Conservation (phyloP, 2,329 filamentous ascomycete species). For the Ceratocystis diversiconidia region DNA sequence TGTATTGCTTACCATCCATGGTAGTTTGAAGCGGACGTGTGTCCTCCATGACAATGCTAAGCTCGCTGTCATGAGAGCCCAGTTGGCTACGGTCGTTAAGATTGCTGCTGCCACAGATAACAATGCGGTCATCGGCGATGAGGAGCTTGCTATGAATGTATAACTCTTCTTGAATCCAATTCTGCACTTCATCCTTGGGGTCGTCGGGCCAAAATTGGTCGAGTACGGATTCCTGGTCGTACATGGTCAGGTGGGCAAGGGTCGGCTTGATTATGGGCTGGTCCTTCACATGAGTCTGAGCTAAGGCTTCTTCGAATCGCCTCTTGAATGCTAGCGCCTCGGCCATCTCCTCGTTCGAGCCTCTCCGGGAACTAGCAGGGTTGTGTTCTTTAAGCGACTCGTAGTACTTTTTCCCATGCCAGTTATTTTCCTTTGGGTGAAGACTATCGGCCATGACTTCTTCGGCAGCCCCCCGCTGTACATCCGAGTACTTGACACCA, state of each 20-base stretch:
- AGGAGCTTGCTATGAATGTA: constrained; percentile 90
- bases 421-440: constrained; percentile 53
- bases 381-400: constrained; percentile 15
- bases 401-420: constrained; percentile 35
- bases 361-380: constrained; percentile 35
- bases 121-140: constrained; percentile 74
- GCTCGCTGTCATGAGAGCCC: constrained; percentile 79
- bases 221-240: constrained; percentile 35
- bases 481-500: constrained; percentile 70
- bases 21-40: constrained; percentile 51
- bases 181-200: constrained; percentile 60
- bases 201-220: constrained; percentile 71
- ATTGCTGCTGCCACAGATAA: constrained; percentile 77
- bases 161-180: constrained; percentile 90
- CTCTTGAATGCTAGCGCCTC: constrained; percentile 33
- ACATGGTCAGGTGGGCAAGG: constrained; percentile 70
- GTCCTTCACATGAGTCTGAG: constrained; percentile 19
- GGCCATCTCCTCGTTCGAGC: constrained; percentile 31
- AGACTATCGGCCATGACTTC: constrained; percentile 56
- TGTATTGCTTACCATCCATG: constrained; percentile 67
- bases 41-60: constrained; percentile 83
- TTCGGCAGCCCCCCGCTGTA: constrained; percentile 77
- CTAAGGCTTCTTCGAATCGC: constrained; percentile 25
- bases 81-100: constrained; percentile 83
- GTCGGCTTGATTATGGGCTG: constrained; percentile 26